Evolutionary conservation across 202 grass and related monocot species (phyloP).

Genomic region (Hordeum pubiflorum): DNA sequence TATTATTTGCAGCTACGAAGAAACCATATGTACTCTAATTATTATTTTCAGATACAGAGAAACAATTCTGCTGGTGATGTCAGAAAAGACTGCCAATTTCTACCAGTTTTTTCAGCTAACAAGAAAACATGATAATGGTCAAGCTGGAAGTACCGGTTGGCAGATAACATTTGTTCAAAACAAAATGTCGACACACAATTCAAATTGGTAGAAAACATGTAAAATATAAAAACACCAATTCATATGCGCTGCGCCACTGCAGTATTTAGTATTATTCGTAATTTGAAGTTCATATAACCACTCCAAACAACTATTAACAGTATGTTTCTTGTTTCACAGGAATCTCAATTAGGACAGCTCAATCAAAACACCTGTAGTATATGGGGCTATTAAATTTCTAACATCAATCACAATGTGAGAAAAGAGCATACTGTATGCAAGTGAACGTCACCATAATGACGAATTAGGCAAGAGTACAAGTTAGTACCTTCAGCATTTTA

Average conservation of each 20-base stretch:
- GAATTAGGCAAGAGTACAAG: background rate
- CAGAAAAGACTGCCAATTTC: background rate
- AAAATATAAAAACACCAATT: background rate
- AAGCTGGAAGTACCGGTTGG: background rate
- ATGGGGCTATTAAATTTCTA: background rate
- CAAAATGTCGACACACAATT: background rate
- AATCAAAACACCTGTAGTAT: background rate
- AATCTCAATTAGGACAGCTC: background rate
- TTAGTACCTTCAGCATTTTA: constrained; percentile 74
- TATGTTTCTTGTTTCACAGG: background rate
- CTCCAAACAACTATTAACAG: background rate
- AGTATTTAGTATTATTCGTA: background rate
- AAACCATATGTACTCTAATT: background rate
- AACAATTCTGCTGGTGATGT: background rate
- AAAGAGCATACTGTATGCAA: background rate
- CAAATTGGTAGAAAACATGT: background rate
- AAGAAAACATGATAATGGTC: background rate
- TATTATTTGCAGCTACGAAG: background rate
- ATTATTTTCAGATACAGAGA: background rate
- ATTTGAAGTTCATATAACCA: background rate
- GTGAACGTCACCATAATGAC: background rate
- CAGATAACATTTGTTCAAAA: background rate
- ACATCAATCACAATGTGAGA: background rate
- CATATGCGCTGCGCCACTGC: too few relatives aligned
- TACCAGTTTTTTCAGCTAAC: background rate